Conservation (phyloP, 2,329 filamentous ascomycete genomes). For the Capronia americana region DNA sequence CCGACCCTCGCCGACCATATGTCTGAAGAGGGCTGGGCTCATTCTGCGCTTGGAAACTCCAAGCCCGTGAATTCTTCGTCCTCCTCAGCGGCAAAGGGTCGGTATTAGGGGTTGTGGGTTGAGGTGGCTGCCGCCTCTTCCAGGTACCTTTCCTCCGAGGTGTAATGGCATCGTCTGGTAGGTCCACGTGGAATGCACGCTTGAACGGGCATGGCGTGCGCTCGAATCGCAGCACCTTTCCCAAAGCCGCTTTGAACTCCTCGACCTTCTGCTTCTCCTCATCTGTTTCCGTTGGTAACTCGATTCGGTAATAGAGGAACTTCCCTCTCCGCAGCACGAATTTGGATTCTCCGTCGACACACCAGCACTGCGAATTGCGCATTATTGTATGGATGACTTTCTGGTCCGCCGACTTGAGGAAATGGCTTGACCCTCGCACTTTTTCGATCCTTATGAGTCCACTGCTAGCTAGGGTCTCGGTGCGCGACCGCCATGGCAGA, state of each 20-base stretch:
- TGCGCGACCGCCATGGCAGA: slow-evolving; percentile 74
- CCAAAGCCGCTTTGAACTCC: slow-evolving; percentile 72
- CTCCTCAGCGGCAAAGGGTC: slow-evolving; percentile 29
- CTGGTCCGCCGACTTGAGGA: slow-evolving; percentile 74
- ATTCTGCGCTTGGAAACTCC: slow-evolving; percentile 34
- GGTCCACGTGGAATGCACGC: slow-evolving; percentile 73
- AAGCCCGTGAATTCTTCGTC: slow-evolving; percentile 33
- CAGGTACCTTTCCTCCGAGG: slow-evolving; percentile 72
- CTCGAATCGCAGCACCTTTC: slow-evolving; percentile 80
- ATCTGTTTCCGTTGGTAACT: slow-evolving; percentile 71
- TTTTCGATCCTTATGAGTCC: slow-evolving; percentile 84
- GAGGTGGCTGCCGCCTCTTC: slow-evolving; percentile 64
- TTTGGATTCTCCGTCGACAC: slow-evolving; percentile 80
- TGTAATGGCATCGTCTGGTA: slow-evolving; percentile 71
- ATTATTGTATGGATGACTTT: slow-evolving; percentile 84
- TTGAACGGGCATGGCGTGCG: slow-evolving; percentile 86
- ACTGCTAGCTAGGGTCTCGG: slow-evolving; percentile 82
- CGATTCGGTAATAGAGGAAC: slow-evolving; percentile 88
- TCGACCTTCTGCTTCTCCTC: slow-evolving; percentile 70
- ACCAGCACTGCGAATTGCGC: slow-evolving; percentile 92
- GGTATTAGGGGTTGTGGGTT: slow-evolving; percentile 43
- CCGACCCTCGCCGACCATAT: slow-evolving; percentile 35
- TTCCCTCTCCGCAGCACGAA: slow-evolving; percentile 87
- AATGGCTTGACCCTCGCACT: slow-evolving; percentile 83
- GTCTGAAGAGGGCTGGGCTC: slow-evolving; percentile 25